These are phyloP conservation scores for Globisporangium heterothallicum DNA, from an alignment of 352 stramenopile genomes.

Conservation along the genomic window DNA sequence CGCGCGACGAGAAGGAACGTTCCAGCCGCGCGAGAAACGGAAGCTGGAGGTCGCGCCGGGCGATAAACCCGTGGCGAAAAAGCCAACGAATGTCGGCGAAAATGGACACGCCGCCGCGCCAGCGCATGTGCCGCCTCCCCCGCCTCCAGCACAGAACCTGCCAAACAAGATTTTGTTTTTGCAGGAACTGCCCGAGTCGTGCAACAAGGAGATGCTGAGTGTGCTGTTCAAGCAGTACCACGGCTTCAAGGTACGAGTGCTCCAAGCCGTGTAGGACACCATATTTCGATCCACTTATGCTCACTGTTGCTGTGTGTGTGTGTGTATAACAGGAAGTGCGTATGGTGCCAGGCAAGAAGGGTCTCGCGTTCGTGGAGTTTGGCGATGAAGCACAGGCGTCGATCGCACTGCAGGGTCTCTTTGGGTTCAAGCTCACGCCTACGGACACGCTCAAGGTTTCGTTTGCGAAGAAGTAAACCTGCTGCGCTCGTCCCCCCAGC, in stretches of 20 bases:
- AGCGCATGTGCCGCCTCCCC: slow-evolving; percentile 26
- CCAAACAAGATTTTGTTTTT: slow-evolving; percentile 94
- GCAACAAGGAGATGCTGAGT: slow-evolving; percentile 94
- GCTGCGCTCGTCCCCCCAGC: no score
- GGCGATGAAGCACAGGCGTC: slow-evolving; percentile 76
- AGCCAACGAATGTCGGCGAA: slow-evolving; percentile 22
- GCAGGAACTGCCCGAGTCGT: slow-evolving; percentile 90
- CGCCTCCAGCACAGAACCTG: slow-evolving; percentile 43
- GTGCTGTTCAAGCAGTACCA: slow-evolving; percentile 97
- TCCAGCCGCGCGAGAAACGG: slow-evolving; percentile 76
- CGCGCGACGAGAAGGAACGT: slow-evolving; percentile 58
- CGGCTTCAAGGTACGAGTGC: slow-evolving; percentile 94
- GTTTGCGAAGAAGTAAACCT: slow-evolving; percentile 82
- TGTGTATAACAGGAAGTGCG: slow-evolving; percentile 80
- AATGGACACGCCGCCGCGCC: slow-evolving; percentile 20
- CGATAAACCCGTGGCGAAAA: slow-evolving; percentile 18
- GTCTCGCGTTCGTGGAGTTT: slow-evolving; percentile 97
- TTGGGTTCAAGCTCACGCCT: slow-evolving; percentile 81
- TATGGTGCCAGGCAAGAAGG: slow-evolving; percentile 91
- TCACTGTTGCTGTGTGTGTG: background rate
- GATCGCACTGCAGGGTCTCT: slow-evolving; percentile 76
- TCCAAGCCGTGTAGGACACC: no score
- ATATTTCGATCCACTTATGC: no score
- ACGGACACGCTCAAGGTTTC: slow-evolving; percentile 79
- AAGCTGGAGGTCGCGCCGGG: slow-evolving; percentile 56